phyloP scores from a whole-genome alignment of 2,329 filamentous ascomycete genomes.

The Mycocentrospora acerina region DNA sequence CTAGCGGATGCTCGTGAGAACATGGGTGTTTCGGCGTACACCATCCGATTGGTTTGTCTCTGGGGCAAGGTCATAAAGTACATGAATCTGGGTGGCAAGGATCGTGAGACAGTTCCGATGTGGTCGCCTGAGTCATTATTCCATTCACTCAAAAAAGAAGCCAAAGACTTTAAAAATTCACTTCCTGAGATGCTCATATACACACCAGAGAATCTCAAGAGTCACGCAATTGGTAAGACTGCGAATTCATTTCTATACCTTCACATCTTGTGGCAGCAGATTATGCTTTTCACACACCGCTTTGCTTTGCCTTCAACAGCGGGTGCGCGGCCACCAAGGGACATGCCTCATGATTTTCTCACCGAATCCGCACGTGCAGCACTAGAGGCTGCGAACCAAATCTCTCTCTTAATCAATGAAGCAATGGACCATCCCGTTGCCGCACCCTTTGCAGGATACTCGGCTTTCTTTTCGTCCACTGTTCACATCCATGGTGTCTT shows the following conservation, averaged over 20 bases:
- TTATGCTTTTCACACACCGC: slow-evolving; percentile 84
- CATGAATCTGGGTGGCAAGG: slow-evolving; percentile 84
- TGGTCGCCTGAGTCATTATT: slow-evolving; percentile 84
- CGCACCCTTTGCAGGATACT: slow-evolving; percentile 92
- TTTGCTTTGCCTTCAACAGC: slow-evolving; percentile 75
- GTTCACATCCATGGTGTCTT: slow-evolving; percentile 94
- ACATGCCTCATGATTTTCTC: slow-evolving; percentile 77
- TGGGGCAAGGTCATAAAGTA: slow-evolving; percentile 92
- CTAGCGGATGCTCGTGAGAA: slow-evolving; percentile 71
- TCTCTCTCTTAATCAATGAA: slow-evolving; percentile 81
- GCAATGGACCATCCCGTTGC: slow-evolving; percentile 78
- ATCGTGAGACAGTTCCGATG: slow-evolving; percentile 72
- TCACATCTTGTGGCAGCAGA: slow-evolving; percentile 87
- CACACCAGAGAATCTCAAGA: slow-evolving; percentile 76
- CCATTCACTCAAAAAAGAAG: slow-evolving; percentile 66
- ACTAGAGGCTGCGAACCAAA: slow-evolving; percentile 80
- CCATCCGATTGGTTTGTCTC: slow-evolving; percentile 78
- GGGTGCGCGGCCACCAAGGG: slow-evolving; percentile 63
- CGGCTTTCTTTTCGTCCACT: slow-evolving; percentile 87
- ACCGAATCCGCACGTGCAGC: slow-evolving; percentile 73
- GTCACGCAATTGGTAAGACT: slow-evolving; percentile 80
- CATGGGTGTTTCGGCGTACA: slow-evolving; percentile 92
- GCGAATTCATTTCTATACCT: slow-evolving; percentile 92
- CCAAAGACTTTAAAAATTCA: slow-evolving; percentile 67
- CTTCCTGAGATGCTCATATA: slow-evolving; percentile 75